phyloP scores from a whole-genome alignment of 2,329 filamentous ascomycete genomes.

The Stenocarpella maydis region DNA sequence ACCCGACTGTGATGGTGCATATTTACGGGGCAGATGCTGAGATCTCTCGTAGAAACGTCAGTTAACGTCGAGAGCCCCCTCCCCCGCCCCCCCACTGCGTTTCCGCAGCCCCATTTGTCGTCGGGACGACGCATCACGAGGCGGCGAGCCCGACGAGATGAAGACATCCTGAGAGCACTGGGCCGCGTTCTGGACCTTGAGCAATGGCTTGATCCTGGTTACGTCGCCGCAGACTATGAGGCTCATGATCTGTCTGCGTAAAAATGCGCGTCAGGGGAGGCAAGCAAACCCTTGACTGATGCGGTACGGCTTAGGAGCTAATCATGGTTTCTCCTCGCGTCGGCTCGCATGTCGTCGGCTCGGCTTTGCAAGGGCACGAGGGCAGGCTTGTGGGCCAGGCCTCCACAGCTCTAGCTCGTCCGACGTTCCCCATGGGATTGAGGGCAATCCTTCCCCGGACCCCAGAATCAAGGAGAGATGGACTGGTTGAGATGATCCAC shows the following conservation, averaged over 20 bases:
- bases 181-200: background rate
- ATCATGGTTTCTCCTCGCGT: background rate
- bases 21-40: slow-evolving; percentile 1
- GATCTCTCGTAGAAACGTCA: background rate
- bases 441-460: slow-evolving; percentile 19
- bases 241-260: background rate
- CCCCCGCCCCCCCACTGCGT: background rate
- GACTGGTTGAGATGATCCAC: slow-evolving; percentile 8
- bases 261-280: background rate
- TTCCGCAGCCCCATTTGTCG: slow-evolving; percentile 11
- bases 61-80: slow-evolving; percentile 14
- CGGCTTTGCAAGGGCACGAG: background rate
- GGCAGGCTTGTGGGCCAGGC: background rate
- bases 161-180: background rate
- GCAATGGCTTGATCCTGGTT: background rate
- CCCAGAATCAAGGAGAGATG: slow-evolving; percentile 17
- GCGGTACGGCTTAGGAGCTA: background rate
- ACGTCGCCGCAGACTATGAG: no score
- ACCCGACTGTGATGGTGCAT: slow-evolving; percentile 4
- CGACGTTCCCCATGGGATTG: slow-evolving; percentile 15
- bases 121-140: slow-evolving; percentile 6
- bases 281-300: slow-evolving; percentile 7
- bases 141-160: slow-evolving; percentile 7
- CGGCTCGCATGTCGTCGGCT: slow-evolving; percentile 20
- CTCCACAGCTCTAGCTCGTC: background rate